These are phyloP conservation scores for Zymoseptoria passerinii DNA, from an alignment of 2,329 filamentous ascomycete genomes.

Conservation along the genomic window DNA sequence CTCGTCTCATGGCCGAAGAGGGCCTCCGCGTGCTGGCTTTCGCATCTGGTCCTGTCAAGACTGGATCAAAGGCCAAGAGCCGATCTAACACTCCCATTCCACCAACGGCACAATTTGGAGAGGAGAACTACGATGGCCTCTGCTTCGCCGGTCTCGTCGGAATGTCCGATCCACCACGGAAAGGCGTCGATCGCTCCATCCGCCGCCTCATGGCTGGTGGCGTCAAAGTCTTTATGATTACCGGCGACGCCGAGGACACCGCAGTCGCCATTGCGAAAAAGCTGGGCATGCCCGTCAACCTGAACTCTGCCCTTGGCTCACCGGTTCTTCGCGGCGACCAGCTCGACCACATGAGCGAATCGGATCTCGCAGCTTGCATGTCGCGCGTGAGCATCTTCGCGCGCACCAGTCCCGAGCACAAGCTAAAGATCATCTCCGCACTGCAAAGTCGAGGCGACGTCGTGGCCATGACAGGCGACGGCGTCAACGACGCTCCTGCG, in stretches of 20 bases:
- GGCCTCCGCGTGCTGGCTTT: conserved; percentile 88
- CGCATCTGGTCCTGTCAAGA: conserved; percentile 62
- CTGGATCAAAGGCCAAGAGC: background rate
- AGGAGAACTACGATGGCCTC: conserved; percentile 73
- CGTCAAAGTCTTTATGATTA: conserved; percentile 98
- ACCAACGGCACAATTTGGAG: conserved; percentile 26
- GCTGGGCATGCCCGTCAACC: conserved; percentile 82
- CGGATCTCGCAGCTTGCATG: conserved; percentile 76
- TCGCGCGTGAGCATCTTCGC: conserved; percentile 89
- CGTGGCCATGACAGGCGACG: conserved; percentile 97
- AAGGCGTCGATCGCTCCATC: conserved; percentile 83
- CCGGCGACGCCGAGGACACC: conserved; percentile 89
- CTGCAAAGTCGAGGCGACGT: conserved; percentile 90
- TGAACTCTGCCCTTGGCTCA: conserved; percentile 49
- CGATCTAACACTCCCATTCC: background rate
- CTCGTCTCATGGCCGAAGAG: conserved; percentile 78
- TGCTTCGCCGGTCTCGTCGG: conserved; percentile 88
- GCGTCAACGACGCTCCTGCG: conserved; percentile 94
- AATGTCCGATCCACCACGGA: conserved; percentile 93
- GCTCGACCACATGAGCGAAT: conserved; percentile 83
- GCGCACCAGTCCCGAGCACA: conserved; percentile 92
- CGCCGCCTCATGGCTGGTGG: conserved; percentile 84
- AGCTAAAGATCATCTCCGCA: conserved; percentile 90
- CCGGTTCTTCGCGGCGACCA: conserved; percentile 82
- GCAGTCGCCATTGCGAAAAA: conserved; percentile 89